Percentiles rank a stretch among this genome's conserved stretches.
Evolutionary conservation across 2,329 filamentous ascomycete species (phyloP).

Genomic region (Paradendryphiella salina): DNA sequence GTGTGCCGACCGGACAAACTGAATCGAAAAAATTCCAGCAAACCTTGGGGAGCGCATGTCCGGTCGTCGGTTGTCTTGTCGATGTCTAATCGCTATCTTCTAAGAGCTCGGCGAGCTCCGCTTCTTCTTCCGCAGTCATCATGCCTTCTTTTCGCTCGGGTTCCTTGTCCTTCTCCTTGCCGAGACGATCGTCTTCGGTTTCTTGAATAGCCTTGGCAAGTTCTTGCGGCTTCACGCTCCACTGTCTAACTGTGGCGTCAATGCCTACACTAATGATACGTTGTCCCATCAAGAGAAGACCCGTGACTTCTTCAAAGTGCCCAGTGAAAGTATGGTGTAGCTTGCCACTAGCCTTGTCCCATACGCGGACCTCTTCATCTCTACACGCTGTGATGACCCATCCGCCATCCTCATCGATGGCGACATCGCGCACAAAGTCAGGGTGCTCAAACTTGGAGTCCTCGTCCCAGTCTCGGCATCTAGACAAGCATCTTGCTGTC

Average conservation of each 20-base stretch:
- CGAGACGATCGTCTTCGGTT: slow-evolving; percentile 55
- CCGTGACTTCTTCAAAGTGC: slow-evolving; percentile 92
- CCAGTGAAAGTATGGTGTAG: slow-evolving; percentile 75
- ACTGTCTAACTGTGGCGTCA: slow-evolving; percentile 83
- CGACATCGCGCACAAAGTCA: slow-evolving; percentile 85
- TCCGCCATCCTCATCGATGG: slow-evolving; percentile 67
- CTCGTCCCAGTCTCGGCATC: slow-evolving; percentile 67
- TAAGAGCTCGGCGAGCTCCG: slow-evolving; percentile 89
- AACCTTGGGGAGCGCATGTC: slow-evolving; percentile 22
- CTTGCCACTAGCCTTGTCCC: slow-evolving; percentile 74
- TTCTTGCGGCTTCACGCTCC: slow-evolving; percentile 69
- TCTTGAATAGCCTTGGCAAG: slow-evolving; percentile 60
- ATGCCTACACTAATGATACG: slow-evolving; percentile 80
- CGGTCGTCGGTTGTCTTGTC: slow-evolving; percentile 27
- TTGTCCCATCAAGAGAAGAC: slow-evolving; percentile 65
- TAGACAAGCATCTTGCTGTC: slow-evolving; percentile 76
- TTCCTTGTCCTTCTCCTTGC: slow-evolving; percentile 50
- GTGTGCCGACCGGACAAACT: slow-evolving; percentile 24
- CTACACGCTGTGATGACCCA: slow-evolving; percentile 87
- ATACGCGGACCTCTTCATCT: slow-evolving; percentile 89
- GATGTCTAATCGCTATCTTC: slow-evolving; percentile 63
- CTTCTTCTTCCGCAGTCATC: slow-evolving; percentile 88
- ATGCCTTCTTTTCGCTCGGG: slow-evolving; percentile 55
- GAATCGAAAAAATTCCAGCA: slow-evolving; percentile 25
- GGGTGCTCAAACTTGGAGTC: slow-evolving; percentile 78